Base-by-base conservation (phyloP, 306 rosid genomes). In the Fagus sylvatica region DNA sequence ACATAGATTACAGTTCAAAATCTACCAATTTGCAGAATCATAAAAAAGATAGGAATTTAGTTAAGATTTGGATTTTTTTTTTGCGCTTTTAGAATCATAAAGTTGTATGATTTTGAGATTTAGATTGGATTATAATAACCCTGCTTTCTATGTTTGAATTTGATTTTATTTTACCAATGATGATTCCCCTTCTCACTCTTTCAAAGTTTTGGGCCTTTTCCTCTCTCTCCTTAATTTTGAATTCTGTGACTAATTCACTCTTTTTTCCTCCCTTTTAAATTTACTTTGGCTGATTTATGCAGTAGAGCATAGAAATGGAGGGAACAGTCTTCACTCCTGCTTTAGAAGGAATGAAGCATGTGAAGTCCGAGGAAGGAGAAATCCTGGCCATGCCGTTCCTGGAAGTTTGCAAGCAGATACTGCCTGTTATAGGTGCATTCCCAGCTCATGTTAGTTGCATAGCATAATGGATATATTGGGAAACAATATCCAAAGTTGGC, bases 401-500 rank as follows among this genome's bases (percentile, higher is more conserved):
- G 93, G 96, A 93, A 7, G 98, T 81, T 8, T 95, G 99, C 98
- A 93, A 90, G 81, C 92, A 84, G 43, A 90, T 95, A 79, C 82
- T 93, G 77, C 99, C 99, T 76, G 88, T 95, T 72, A 91, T 95
- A 71, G 99, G 98, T 95, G 77, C 80, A 34, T 72, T 28, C 19
- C 69, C 79, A 69, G 7, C 55, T 32, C 76, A 77, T 37, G 55
- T 83, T 61, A 64, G 57, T 69, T 68, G 40, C 72, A n/a, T 39
- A 39, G 15, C 13, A n/a, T 61, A 55, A 34, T 74, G 53, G 43
- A 12, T 15, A 16, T 30, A 37, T 46, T 32, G n/a, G 55, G 74
- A 72, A 53, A 37, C 53, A 71, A 75, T 51, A 60, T 40, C 22
- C 22, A 68, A 42, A 42, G 4, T 6, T 76, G 77, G 49, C 32